Conservation (phyloP, 495 filamentous ascomycete species). For the Penicillium dipodomyicola region DNA sequence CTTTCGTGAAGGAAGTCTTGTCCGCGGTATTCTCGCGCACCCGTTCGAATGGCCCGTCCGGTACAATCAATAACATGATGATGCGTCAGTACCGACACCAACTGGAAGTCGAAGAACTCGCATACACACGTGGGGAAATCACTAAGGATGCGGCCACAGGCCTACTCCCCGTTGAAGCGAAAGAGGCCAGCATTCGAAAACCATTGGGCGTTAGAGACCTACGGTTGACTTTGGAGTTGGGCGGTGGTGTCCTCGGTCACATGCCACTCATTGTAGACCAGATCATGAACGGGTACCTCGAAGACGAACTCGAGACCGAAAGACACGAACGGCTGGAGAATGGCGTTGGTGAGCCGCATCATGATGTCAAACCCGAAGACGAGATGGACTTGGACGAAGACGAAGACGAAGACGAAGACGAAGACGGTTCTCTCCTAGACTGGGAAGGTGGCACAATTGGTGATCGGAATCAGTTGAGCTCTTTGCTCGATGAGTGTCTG, state of each 20-base stretch:
- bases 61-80: conserved; percentile 68
- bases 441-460: conserved; percentile 70
- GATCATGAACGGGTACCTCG: conserved; percentile 69
- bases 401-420: conserved; percentile 47
- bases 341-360: conserved; percentile 18
- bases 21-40: conserved; percentile 75
- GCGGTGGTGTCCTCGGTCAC: conserved; percentile 68
- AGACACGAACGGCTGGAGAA: conserved; percentile 48
- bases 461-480: conserved; percentile 63
- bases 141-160: conserved; percentile 61
- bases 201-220: conserved; percentile 78
- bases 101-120: conserved; percentile 69
- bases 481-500: conserved; percentile 64
- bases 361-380: conserved; percentile 48
- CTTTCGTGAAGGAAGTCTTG: conserved; percentile 86
- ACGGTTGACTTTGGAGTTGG: conserved; percentile 68
- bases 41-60: conserved; percentile 72
- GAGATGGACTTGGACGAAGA: conserved; percentile 65
- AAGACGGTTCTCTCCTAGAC: conserved; percentile 39
- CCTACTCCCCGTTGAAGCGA: conserved; percentile 72
- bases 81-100: conserved; percentile 73
- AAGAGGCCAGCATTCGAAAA: conserved; percentile 61
- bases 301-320: conserved; percentile 68
- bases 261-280: conserved; percentile 72
- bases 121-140: conserved; percentile 63